These are phyloP conservation scores for Aspergillus fischeri DNA, from an alignment of 2,329 filamentous ascomycete genomes.

Conservation along the genomic window DNA sequence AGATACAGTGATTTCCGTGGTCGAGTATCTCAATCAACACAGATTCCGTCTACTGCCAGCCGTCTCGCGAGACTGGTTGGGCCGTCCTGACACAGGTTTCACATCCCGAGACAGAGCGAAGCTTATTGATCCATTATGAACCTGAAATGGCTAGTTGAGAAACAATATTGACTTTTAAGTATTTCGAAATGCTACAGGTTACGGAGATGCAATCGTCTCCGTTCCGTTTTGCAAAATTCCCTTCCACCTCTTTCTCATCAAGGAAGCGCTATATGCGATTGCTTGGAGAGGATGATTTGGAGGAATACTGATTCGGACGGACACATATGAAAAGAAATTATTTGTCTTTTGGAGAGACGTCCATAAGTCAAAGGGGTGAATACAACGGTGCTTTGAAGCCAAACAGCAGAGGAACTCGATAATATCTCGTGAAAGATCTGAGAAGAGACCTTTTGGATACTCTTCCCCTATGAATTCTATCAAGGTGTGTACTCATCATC, in stretches of 20 bases:
- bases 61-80: not conserved
- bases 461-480: not conserved
- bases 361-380: not conserved
- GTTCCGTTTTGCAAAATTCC: constrained; percentile 12
- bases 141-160: constrained; percentile 4
- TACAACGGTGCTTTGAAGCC: too few relatives aligned
- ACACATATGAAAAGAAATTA: not conserved
- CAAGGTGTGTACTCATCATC: not conserved
- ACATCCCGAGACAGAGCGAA: not conserved
- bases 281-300: constrained; percentile 32
- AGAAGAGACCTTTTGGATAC: not conserved
- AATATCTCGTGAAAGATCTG: not conserved
- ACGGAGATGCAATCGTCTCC: constrained; percentile 8
- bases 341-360: not conserved
- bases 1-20: not conserved
- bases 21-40: not conserved
- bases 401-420: too few relatives aligned
- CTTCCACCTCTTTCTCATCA: constrained; percentile 34
- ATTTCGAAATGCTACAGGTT: constrained; percentile 15
- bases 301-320: not conserved
- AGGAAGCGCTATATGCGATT: constrained; percentile 33
- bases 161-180: constrained; percentile 11
- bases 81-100: not conserved
- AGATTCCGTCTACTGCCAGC: not conserved
- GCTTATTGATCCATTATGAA: constrained; percentile 2